Evolutionary conservation across 2,329 filamentous ascomycete species (phyloP), one percentile per base, ranked within the genome.

Genomic region (Aspergillus floridensis): DNA sequence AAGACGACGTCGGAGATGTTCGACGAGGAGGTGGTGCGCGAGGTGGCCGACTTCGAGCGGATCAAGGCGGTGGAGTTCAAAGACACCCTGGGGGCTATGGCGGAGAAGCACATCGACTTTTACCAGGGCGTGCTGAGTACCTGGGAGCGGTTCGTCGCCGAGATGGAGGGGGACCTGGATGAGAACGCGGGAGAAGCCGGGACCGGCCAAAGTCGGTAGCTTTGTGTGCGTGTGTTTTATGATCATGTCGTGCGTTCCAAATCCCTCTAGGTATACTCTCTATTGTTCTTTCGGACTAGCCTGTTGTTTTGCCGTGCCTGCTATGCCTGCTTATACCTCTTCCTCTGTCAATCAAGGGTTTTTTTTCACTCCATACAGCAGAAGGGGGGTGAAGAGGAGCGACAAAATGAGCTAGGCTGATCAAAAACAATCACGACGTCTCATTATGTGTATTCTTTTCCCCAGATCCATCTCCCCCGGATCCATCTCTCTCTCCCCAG

Each of bases 21-120:
- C 70, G 95, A 97, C 75, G 93, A 97, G 72, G 92, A 97, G 77
- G 93, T 97, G 1, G 89, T 98, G 48, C 89, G 91, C 70, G 95
- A 99, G 75, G 91, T 97, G 0, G 84, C 85, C 21, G 93, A 97
- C 72, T 99, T 99, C 77, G 95, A 99, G 79, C 86, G 93, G 58
- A 98, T 98, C 82, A 99, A 99, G 81, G 87, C 91, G 44, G 82
- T 91, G 47, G 93, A 99, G 81, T 96, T 99, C 77, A 91, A 91
- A 74, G 85, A 89, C 64, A 93, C 95, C 67, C 82, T 99, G 53
- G 92, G 91, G 2, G 87, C 86, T 2, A 77, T 99, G 52, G 92
- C 93, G 0, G 89, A 93, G 70, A 87, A 91, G 19, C 92, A 99
- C 74, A 86, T 96, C 46, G 85, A 87, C 11, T 98, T 97, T 75